Percentiles rank a stretch among this genome's conserved stretches.
Evolutionary conservation across 148 eudicot genomes (phyloP).

Genomic region (Polygonum maritimum): DNA sequence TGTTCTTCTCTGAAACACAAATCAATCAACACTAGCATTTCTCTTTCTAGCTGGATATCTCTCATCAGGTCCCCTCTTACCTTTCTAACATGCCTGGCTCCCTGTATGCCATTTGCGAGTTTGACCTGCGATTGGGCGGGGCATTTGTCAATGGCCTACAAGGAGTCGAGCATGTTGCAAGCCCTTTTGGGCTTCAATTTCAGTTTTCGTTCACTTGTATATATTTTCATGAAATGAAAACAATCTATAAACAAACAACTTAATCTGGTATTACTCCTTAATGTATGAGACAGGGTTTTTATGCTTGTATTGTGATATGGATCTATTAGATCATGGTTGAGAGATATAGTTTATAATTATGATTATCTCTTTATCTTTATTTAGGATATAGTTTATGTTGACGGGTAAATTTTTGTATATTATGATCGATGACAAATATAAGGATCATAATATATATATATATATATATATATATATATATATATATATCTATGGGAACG

Average conservation of each 20-base stretch:
- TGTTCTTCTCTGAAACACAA: neutral
- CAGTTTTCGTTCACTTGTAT: neutral
- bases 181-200: neutral
- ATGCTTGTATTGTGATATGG: neutral
- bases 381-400: too few relatives aligned
- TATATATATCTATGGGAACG: too few relatives aligned
- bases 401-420: too few relatives aligned
- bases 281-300: neutral
- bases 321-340: too few relatives aligned
- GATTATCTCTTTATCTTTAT: too few relatives aligned
- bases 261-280: neutral
- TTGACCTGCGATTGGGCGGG: neutral
- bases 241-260: neutral
- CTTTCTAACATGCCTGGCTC: conserved; percentile 3
- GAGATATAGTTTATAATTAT: too few relatives aligned
- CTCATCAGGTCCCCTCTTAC: neutral
- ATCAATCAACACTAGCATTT: neutral
- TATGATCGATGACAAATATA: too few relatives aligned
- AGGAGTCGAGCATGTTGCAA: conserved; percentile 4
- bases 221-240: neutral
- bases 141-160: conserved; percentile 4
- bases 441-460: too few relatives aligned
- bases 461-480: too few relatives aligned
- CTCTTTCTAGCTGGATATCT: neutral
- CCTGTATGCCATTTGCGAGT: conserved; percentile 7